Evolutionary conservation across 1,284 basidiomycete genomes (phyloP).

Genomic region (Coriolopsis trogii): DNA sequence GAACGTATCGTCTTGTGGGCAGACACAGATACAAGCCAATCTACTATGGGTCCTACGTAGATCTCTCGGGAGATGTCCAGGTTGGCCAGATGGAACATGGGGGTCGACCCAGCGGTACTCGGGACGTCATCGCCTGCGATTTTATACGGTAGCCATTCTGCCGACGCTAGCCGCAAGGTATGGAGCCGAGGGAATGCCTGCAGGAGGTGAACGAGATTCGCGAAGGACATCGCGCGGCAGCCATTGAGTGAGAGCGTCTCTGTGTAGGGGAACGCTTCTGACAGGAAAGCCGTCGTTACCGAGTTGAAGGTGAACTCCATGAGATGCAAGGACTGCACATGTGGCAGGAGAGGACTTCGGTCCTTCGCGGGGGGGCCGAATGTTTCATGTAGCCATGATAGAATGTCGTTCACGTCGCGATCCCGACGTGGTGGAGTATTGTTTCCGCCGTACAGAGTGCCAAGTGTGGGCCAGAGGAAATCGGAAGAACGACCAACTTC

Average conservation of each 20-base stretch:
- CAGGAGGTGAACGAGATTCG: conserved; percentile 21
- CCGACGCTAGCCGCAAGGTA: conserved; percentile 16
- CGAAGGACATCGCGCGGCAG: conserved; percentile 27
- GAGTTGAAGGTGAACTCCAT: conserved; percentile 16
- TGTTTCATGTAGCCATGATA: conserved; percentile 8
- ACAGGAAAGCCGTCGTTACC: not conserved
- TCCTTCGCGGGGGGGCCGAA: conserved; percentile 9
- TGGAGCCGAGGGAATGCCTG: conserved; percentile 15
- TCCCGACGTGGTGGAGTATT: too few species aligned
- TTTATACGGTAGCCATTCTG: conserved; percentile 18
- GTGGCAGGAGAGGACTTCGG: conserved; percentile 4
- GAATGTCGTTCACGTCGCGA: not conserved
- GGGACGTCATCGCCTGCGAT: not conserved
- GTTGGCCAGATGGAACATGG: conserved; percentile 10
- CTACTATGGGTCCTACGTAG: conserved; percentile 22
- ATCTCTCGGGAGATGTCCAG: conserved; percentile 27
- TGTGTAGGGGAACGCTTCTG: conserved; percentile 5
- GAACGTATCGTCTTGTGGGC: conserved; percentile 14
- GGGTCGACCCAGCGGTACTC: not conserved
- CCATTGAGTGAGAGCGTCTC: conserved; percentile 20
- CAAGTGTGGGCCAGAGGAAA: conserved; percentile 27
- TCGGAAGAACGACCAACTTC: not conserved
- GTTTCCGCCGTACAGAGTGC: too few species aligned
- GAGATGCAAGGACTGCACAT: not conserved
- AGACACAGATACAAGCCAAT: conserved; percentile 19